These are phyloP conservation scores for Sphaerulina populicola DNA, from an alignment of 2,329 filamentous ascomycete genomes.

Conservation along the genomic window DNA sequence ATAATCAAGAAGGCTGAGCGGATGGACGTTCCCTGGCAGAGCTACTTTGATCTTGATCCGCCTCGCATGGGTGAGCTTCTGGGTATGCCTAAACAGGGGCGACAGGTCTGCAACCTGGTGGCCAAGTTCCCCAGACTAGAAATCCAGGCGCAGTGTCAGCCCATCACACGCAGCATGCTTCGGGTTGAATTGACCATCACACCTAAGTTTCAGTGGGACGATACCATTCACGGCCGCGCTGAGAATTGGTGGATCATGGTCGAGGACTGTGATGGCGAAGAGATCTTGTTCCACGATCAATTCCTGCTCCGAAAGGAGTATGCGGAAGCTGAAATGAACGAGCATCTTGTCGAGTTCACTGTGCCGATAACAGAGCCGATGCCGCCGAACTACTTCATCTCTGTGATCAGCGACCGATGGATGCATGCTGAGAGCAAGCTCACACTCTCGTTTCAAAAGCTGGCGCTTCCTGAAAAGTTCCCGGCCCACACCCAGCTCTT, in stretches of 20 bases:
- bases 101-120: constrained; percentile 75
- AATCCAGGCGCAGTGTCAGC: constrained; percentile 86
- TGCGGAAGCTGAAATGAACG: constrained; percentile 73
- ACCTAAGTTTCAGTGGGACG: constrained; percentile 94
- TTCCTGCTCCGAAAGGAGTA: constrained; percentile 89
- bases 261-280: constrained; percentile 94
- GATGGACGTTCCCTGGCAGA: constrained; percentile 87
- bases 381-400: constrained; percentile 98
- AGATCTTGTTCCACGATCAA: constrained; percentile 88
- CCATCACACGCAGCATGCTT: constrained; percentile 87
- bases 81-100: constrained; percentile 79
- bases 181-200: constrained; percentile 83
- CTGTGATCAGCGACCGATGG: constrained; percentile 89
- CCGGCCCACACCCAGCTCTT: constrained; percentile 86
- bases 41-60: constrained; percentile 92
- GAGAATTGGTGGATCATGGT: constrained; percentile 97
- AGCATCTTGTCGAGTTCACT: constrained; percentile 92
- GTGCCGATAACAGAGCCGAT: constrained; percentile 95
- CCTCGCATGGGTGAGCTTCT: constrained; percentile 93
- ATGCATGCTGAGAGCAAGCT: constrained; percentile 96
- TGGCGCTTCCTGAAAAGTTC: constrained; percentile 91
- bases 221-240: constrained; percentile 72
- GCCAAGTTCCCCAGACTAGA: constrained; percentile 89
- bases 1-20: constrained; percentile 87
- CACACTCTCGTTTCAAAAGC: constrained; percentile 87